Conservation (phyloP, 1,284 basidiomycete genomes). For the Trametes polyzona region DNA sequence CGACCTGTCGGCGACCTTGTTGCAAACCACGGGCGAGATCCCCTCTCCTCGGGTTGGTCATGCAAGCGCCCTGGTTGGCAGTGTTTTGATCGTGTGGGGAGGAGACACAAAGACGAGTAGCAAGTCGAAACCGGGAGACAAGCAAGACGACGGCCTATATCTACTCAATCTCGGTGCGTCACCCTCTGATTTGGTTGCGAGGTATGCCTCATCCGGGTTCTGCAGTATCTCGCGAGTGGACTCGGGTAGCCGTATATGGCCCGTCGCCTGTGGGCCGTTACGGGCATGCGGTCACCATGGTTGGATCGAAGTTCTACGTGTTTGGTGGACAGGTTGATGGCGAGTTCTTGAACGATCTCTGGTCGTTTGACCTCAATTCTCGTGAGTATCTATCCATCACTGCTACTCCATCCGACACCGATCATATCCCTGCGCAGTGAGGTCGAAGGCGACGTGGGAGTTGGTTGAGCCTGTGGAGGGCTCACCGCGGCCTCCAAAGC, state of each 20-base stretch:
- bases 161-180: slow-evolving; percentile 90
- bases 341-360: slow-evolving; percentile 94
- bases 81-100: slow-evolving; percentile 97
- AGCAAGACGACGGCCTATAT: slow-evolving; percentile 94
- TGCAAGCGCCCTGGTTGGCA: slow-evolving; percentile 93
- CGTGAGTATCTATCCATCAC: slow-evolving; percentile 54
- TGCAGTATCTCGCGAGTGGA: slow-evolving; percentile 92
- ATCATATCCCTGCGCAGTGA: slow-evolving; percentile 49
- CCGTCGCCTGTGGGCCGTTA: slow-evolving; percentile 87
- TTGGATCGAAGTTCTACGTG: slow-evolving; percentile 90
- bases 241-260: slow-evolving; percentile 78
- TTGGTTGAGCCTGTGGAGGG: slow-evolving; percentile 64
- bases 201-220: slow-evolving; percentile 5
- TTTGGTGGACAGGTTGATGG: slow-evolving; percentile 99
- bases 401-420: neutral
- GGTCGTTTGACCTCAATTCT: slow-evolving; percentile 96
- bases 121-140: slow-evolving; percentile 71
- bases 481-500: slow-evolving; percentile 75
- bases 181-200: neutral
- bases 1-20: slow-evolving; percentile 75
- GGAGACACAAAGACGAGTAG: slow-evolving; percentile 89
- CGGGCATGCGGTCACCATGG: slow-evolving; percentile 95
- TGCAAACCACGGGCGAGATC: slow-evolving; percentile 89
- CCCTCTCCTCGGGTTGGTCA: slow-evolving; percentile 94
- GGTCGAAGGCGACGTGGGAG: slow-evolving; percentile 80